A percentile compares a stretch with the other conserved stretches of the same genome.
Conservation (phyloP, 208 protist species). For the Leishmania gerbilli region DNA sequence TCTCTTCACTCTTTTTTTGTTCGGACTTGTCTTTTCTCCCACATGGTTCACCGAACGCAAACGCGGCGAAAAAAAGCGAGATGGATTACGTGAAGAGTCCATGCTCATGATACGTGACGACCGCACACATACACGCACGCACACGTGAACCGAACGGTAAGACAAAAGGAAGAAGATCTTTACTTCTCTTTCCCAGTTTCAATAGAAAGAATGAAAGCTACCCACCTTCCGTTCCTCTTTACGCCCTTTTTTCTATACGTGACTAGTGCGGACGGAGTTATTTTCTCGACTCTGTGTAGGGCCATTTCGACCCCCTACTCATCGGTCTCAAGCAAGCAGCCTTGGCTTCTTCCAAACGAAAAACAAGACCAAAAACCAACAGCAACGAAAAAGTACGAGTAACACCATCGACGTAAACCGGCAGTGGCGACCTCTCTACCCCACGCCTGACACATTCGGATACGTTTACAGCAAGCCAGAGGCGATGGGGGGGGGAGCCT, state of each 20-base stretch:
- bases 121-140: background rate
- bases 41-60: background rate
- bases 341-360: background rate
- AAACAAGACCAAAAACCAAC: background rate
- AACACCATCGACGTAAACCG: background rate
- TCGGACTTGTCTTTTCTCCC: background rate
- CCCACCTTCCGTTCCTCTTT: background rate
- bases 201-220: background rate
- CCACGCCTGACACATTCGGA: background rate
- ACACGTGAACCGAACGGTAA: background rate
- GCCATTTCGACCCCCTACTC: background rate
- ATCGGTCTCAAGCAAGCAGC: background rate
- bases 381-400: background rate
- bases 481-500: background rate
- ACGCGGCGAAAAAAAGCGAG: background rate
- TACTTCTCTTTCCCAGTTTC: background rate
- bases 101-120: background rate
- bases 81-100: background rate
- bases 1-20: background rate
- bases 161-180: background rate
- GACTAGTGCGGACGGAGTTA: too few species aligned
- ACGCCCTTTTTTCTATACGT: background rate
- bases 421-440: background rate
- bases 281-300: background rate
- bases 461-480: background rate